Base-by-base conservation (phyloP, 1,139 yeast species). In the Candida mesenterica region DNA sequence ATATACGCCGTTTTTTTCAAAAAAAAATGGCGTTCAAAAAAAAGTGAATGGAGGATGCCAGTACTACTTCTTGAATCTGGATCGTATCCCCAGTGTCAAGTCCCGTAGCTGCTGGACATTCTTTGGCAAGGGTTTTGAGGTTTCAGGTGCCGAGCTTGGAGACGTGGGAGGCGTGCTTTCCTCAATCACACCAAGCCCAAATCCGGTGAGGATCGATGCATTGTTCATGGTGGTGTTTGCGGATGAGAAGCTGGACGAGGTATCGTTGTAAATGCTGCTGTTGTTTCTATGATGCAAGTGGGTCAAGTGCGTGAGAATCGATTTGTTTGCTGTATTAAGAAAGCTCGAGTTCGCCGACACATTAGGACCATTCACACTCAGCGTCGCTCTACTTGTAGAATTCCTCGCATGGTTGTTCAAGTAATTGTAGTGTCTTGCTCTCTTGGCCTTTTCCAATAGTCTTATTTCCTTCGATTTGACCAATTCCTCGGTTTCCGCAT, bases 141-240 rank as follows among this genome's bases (percentile, higher is more conserved):
- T n/a, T 30, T 35, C 28, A 32, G 28, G 22, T 19, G 22, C 30
- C 8, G 15, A 22, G 16, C 34, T 39, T 9, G 56, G 57, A 32
- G 41, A 53, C 37, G 39, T 55, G 26, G 52, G 53, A 4, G 72
- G 71, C 0, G 72, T 65, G 34, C 73, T 68, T 37, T 65, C 73
- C 39, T 64, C 69, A 4, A 64, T 48, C 2, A 68, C 61, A 4
- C 70, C 72, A 27, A 52, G 56, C 2, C 72, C 74, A 46, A 65
- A 62, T n/a, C 62, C 67, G 9, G 61, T 55, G 28, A 62, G 50
- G 14, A 53, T 55, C 13, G 65, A 61, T 16, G 47, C 51, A 44
- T 55, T 58, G 39, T 44, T 53, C 34, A 44, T 39, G 9, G 61
- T 50, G 6, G 63, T 50, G 38, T 55, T 52, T 3, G 54, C 57